phyloP scores from a whole-genome alignment of 306 rosid genomes.

The Vicia villosa region DNA sequence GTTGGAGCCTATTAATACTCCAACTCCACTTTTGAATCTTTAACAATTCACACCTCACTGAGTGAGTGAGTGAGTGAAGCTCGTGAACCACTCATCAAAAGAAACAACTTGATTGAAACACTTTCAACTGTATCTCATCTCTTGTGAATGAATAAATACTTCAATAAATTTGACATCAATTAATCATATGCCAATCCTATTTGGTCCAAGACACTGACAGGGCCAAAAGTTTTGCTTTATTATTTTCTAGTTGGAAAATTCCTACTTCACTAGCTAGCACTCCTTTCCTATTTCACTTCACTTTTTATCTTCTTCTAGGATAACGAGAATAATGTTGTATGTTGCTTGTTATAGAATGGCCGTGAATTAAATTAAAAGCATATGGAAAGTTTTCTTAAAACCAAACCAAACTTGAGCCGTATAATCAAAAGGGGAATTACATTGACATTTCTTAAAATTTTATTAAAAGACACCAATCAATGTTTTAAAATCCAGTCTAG shows the following conservation, averaged over 20 bases:
- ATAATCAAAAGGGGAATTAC: no score
- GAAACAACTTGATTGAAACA: constrained; percentile 38
- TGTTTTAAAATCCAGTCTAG: no score
- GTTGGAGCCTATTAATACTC: constrained; percentile 14
- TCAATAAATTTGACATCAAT: not conserved
- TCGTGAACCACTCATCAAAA: constrained; percentile 55
- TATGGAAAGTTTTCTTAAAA: not conserved
- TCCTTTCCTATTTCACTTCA: not conserved
- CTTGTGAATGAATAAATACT: not conserved
- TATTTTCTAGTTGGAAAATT: constrained; percentile 26
- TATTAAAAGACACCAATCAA: no score
- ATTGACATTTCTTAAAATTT: no score
- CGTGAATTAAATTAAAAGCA: not conserved
- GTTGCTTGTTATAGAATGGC: constrained; percentile 13
- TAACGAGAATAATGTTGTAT: constrained; percentile 23
- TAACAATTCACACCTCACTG: constrained; percentile 51
- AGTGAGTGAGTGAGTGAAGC: constrained; percentile 43
- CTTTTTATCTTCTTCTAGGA: constrained; percentile 10
- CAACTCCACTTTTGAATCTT: constrained; percentile 50
- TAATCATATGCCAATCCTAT: constrained; percentile 12
- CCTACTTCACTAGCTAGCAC: constrained; percentile 20
- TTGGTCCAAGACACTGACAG: constrained; percentile 37
- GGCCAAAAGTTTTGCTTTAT: not conserved
- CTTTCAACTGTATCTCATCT: not conserved
- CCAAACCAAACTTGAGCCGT: no score